Conservation (phyloP, 2,329 filamentous ascomycete species). For the Penicillium psychrosexuale region DNA sequence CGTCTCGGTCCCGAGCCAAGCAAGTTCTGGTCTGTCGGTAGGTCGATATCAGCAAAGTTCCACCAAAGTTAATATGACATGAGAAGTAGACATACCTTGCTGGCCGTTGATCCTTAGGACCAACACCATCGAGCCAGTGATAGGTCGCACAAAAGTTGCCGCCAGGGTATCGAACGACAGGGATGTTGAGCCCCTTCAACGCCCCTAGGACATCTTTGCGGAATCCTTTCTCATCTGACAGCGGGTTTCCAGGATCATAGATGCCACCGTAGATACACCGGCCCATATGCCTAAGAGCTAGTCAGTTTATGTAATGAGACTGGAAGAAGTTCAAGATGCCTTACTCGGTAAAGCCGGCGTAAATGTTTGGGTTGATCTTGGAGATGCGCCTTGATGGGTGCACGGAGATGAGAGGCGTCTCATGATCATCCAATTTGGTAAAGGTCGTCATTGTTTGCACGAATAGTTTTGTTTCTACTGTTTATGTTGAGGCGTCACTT, state of each 20-base stretch:
- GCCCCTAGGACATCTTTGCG: conserved; percentile 74
- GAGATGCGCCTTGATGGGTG: conserved; percentile 64
- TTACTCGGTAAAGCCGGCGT: conserved; percentile 81
- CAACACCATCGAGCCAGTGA: conserved; percentile 79
- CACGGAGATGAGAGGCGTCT: conserved; percentile 63
- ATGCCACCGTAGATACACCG: conserved; percentile 85
- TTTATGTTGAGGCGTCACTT: neutral
- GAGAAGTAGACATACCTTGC: conserved; percentile 42
- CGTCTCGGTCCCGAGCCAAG: conserved; percentile 72
- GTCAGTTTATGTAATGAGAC: conserved; percentile 11
- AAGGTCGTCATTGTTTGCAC: conserved; percentile 64
- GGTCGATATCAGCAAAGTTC: neutral
- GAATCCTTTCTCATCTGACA: conserved; percentile 73
- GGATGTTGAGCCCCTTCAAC: conserved; percentile 69
- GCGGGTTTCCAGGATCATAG: conserved; percentile 70
- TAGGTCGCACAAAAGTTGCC: conserved; percentile 84
- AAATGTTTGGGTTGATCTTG: conserved; percentile 75
- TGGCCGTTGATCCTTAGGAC: conserved; percentile 67
- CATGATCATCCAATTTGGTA: conserved; percentile 61
- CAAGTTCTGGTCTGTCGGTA: conserved; percentile 63
- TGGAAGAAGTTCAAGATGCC: conserved; percentile 23
- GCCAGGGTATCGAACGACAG: conserved; percentile 76
- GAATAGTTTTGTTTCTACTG: neutral
- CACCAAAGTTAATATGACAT: neutral
- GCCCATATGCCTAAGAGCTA: conserved; percentile 68